Evolutionary conservation across 2,329 filamentous ascomycete genomes (phyloP).

Genomic region (Achaetomium macrosporum): DNA sequence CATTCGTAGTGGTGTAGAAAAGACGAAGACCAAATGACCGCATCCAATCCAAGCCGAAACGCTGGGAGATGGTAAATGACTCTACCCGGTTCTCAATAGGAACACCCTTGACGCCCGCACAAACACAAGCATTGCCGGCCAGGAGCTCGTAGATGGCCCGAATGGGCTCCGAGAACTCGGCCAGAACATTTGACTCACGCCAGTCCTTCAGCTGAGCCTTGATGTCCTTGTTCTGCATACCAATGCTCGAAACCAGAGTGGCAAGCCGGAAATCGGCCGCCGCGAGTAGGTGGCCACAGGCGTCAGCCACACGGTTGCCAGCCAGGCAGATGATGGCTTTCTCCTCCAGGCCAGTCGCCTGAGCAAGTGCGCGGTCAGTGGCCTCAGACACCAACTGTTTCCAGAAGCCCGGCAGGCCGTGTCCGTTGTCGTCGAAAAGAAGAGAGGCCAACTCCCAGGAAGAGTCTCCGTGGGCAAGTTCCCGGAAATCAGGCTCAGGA

Average conservation of each 20-base stretch:
- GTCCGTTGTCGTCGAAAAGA: constrained; percentile 67
- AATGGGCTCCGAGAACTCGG: constrained; percentile 79
- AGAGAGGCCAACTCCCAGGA: constrained; percentile 85
- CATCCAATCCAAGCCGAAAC: constrained; percentile 86
- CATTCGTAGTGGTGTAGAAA: constrained; percentile 68
- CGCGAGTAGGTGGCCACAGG: constrained; percentile 71
- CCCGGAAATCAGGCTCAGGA: constrained; percentile 11
- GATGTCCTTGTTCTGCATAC: constrained; percentile 71
- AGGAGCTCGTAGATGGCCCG: constrained; percentile 86
- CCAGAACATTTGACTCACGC: constrained; percentile 74
- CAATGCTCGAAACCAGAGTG: constrained; percentile 76
- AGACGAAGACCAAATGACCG: constrained; percentile 86
- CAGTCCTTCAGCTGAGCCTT: constrained; percentile 75
- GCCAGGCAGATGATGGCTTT: constrained; percentile 77
- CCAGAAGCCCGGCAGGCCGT: constrained; percentile 61
- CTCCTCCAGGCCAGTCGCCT: constrained; percentile 65
- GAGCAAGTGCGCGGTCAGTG: constrained; percentile 48
- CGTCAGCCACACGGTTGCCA: constrained; percentile 71
- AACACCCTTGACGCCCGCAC: constrained; percentile 67
- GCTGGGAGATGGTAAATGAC: constrained; percentile 74
- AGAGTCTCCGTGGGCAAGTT: constrained; percentile 51
- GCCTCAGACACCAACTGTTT: constrained; percentile 58
- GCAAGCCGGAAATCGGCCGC: constrained; percentile 78
- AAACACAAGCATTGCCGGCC: constrained; percentile 78
- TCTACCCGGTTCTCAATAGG: constrained; percentile 73